Evolutionary conservation across 352 stramenopile species (phyloP).

Genomic region (Elongisporangium senticosum): DNA sequence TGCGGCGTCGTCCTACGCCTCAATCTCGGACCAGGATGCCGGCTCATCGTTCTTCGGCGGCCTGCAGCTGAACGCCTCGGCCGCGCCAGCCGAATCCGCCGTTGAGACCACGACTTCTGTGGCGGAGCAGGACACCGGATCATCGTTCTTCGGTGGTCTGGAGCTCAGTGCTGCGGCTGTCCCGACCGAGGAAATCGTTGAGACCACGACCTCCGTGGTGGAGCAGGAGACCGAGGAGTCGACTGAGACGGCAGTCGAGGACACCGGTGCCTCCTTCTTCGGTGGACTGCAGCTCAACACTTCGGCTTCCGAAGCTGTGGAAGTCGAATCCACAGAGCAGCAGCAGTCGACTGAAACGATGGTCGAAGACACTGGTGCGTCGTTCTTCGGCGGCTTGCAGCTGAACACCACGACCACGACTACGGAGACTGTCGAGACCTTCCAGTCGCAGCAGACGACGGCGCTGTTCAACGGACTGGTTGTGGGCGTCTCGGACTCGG

Average conservation of each 20-base stretch:
- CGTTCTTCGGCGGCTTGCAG: constrained; percentile 18
- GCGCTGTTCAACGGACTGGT: constrained; percentile 12
- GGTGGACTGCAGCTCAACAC: constrained; percentile 7
- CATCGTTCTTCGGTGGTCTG: constrained; percentile 43
- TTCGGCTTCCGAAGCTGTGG: not conserved
- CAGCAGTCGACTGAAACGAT: not conserved
- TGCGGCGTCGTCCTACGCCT: constrained; percentile 1
- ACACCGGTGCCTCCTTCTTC: not conserved
- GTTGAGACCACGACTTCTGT: constrained; percentile 7
- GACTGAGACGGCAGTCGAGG: constrained; percentile 1
- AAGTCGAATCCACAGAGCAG: not conserved
- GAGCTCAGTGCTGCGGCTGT: constrained; percentile 25
- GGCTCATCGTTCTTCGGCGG: constrained; percentile 15
- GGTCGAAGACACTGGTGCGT: constrained; percentile 10
- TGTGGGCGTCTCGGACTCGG: constrained; percentile 1
- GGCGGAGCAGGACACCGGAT: constrained; percentile 4
- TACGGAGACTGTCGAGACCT: constrained; percentile 4
- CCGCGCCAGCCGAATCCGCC: constrained; percentile 9
- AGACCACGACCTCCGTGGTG: not conserved
- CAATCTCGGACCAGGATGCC: not conserved
- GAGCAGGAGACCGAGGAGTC: not conserved
- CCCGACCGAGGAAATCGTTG: constrained; percentile 1
- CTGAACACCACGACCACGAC: constrained; percentile 8
- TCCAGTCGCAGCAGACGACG: constrained; percentile 1
- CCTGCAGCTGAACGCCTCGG: constrained; percentile 14